Evolutionary conservation across 441 rosid genomes (phyloP), one percentile per base, ranked within the genome.

Genomic region (Adansonia gregorii): DNA sequence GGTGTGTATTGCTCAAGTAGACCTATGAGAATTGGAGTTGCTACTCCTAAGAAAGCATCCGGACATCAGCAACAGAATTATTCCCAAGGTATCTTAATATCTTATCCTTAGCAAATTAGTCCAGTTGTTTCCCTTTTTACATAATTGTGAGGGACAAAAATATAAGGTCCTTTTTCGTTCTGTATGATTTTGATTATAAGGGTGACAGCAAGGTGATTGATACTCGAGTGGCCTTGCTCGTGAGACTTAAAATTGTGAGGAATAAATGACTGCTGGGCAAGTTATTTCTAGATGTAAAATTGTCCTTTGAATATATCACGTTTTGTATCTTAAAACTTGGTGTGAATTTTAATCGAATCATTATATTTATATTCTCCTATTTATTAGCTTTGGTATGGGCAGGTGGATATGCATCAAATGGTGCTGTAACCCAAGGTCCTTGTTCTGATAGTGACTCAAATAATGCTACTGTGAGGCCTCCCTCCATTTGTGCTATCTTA

Each of bases 21-120:
- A 82, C 94, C 92, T 9, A 95, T 95, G 97, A 97, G 98, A 12
- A 85, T 92, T 41, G 91, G 92, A 78, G 90, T 89, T 72, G 99
- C 99, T 48, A 95, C 99, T 17, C 99, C 99, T 27, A 95, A 90
- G 82, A 94, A 92, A 74, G 91, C 93, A 4, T 87, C 91, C 61
- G 88, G 89, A 60, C 84, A 87, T 78, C 97, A 90, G 82, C 96
- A 91, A 77, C 98, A 92, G 76, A 87, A 91, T 83, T 90, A 93
- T 72, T 92, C 99, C 8, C 98, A 92, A 90, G 98, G 99, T 95
- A 86, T 51, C 43, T 76, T 8, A 59, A 78, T 72, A 15, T 69
- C 71, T 5, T 64, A 41, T 67, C 64, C 66, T 73, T n/a, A 71
- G 64, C 55, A 49, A 63, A 68, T 79, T 41, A 4, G 20, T 56